Percentiles rank a stretch among this genome's conserved stretches.
These are phyloP conservation scores for Penicillium canariense DNA, from an alignment of 495 filamentous ascomycete genomes.

Conservation along the genomic window DNA sequence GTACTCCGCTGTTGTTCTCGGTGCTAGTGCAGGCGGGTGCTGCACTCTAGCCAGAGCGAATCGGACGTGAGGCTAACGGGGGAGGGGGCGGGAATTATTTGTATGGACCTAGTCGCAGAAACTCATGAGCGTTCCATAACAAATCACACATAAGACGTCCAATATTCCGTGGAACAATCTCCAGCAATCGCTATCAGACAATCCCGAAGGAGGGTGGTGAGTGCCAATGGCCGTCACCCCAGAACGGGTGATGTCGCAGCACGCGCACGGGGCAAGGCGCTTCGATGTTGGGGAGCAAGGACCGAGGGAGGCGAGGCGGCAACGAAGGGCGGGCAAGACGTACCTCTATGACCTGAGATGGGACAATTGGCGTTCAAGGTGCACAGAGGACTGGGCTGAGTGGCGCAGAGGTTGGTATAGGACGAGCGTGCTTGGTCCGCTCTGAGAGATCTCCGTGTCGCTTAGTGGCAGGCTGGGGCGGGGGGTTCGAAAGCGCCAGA, in stretches of 20 bases:
- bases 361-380: conserved; percentile 23
- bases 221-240: conserved; percentile 18
- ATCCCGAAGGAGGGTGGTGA: not conserved
- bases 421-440: conserved; percentile 35
- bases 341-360: conserved; percentile 19
- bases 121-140: conserved; percentile 31
- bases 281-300: conserved; percentile 13
- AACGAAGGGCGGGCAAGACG: conserved; percentile 10
- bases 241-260: conserved; percentile 21
- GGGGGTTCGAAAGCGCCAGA: conserved; percentile 30
- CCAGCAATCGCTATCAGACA: not conserved
- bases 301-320: conserved; percentile 3
- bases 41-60: conserved; percentile 42
- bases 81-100: conserved; percentile 26
- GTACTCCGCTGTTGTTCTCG: conserved; percentile 33
- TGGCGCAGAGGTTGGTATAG: conserved; percentile 30
- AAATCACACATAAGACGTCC: conserved; percentile 5
- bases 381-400: conserved; percentile 1
- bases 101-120: conserved; percentile 32
- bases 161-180: not conserved
- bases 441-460: conserved; percentile 45
- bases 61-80: conserved; percentile 19
- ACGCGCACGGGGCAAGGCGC: conserved; percentile 28
- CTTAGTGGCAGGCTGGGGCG: conserved; percentile 44
- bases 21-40: conserved; percentile 41